phyloP scores from a whole-genome alignment of 108 stramenopile species.

The Pseudonitzschia multiseries region DNA sequence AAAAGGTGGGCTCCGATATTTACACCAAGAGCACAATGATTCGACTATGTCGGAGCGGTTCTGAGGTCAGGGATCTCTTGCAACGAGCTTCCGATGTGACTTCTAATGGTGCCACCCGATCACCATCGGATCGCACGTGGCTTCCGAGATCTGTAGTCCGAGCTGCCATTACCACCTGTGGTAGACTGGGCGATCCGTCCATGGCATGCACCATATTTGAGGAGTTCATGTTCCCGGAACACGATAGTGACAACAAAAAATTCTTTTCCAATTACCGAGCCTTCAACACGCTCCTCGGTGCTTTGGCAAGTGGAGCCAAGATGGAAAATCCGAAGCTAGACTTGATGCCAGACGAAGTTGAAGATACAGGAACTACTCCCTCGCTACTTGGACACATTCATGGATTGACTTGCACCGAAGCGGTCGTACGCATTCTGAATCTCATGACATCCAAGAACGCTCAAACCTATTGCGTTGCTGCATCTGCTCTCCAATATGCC shows the following conservation, averaged over 20 bases:
- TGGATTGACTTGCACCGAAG: conserved; percentile 47
- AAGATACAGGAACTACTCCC: conserved; percentile 6
- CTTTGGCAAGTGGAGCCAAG: conserved; percentile 37
- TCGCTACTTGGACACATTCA: conserved; percentile 31
- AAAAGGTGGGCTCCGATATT: conserved; percentile 45
- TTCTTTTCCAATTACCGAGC: conserved; percentile 24
- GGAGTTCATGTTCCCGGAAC: conserved; percentile 19
- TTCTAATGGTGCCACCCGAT: not conserved
- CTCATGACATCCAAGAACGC: conserved; percentile 54
- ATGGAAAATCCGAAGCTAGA: conserved; percentile 16
- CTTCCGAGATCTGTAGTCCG: conserved; percentile 51
- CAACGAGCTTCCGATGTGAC: conserved; percentile 18
- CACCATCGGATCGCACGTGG: conserved; percentile 12
- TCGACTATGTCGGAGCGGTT: conserved; percentile 43
- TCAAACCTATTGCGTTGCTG: conserved; percentile 73
- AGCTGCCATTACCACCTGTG: conserved; percentile 59
- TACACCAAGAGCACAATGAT: conserved; percentile 70
- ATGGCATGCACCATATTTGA: conserved; percentile 68
- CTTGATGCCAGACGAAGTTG: not conserved
- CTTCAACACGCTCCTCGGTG: conserved; percentile 71
- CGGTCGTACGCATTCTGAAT: conserved; percentile 43
- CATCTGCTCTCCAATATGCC: conserved; percentile 43
- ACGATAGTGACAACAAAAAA: conserved; percentile 27
- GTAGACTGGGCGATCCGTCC: conserved; percentile 55
- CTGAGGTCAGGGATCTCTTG: conserved; percentile 47